Conservation (phyloP, 768 basidiomycete species). For the Naganishia friedmannii region DNA sequence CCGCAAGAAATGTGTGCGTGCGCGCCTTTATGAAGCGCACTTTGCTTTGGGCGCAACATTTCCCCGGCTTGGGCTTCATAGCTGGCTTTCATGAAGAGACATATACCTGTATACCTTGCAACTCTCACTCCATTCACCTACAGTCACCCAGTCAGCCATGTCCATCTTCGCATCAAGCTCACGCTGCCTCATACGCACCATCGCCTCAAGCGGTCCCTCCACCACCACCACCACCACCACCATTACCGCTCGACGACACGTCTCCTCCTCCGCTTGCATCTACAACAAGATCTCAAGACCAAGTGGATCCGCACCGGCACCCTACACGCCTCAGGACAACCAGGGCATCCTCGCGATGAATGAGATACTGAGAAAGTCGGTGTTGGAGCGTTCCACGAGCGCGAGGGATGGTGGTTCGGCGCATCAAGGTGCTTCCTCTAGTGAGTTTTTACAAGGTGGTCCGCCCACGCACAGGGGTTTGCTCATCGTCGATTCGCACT, state of each 20-base stretch:
- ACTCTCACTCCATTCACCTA: neutral
- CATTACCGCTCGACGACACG: neutral
- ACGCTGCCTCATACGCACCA: neutral
- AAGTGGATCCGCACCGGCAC: conserved; percentile 11
- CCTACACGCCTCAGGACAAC: neutral
- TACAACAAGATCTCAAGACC: conserved; percentile 9
- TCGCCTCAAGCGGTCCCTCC: neutral
- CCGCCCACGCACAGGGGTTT: too few species aligned
- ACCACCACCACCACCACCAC: too few species aligned
- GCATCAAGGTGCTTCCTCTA: neutral
- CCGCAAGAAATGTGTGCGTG: too few species aligned
- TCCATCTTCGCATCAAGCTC: neutral
- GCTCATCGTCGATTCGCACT: too few species aligned
- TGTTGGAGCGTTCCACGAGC: neutral
- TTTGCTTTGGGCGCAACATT: neutral
- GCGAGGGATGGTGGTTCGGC: neutral
- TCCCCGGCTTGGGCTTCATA: neutral
- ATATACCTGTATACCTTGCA: too few species aligned
- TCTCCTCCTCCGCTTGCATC: neutral
- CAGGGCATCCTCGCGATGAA: conserved; percentile 1
- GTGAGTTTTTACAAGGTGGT: too few species aligned
- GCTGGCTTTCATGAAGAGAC: too few species aligned
- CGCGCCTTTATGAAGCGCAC: conserved; percentile 3
- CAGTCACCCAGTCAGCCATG: too few species aligned
- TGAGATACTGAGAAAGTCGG: neutral